These are phyloP conservation scores for Sistotremastrum suecicum DNA, from an alignment of 768 basidiomycete genomes.

Conservation along the genomic window DNA sequence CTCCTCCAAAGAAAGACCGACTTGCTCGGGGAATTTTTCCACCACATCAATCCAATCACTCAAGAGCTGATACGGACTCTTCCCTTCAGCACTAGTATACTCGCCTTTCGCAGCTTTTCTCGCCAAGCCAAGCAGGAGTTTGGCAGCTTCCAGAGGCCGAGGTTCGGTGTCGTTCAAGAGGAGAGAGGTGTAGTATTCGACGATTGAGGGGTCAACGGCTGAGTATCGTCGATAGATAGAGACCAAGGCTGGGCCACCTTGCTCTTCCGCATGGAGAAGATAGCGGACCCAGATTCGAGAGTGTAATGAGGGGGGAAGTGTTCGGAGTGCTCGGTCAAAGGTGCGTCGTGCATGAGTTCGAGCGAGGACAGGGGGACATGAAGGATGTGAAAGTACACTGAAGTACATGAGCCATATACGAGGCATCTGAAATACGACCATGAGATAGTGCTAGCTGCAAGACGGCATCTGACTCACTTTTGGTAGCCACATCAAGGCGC, in stretches of 20 bases:
- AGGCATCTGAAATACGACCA: slow-evolving; percentile 47
- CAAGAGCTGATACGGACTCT: slow-evolving; percentile 90
- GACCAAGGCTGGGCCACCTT: slow-evolving; percentile 66
- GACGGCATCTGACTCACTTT: slow-evolving; percentile 37
- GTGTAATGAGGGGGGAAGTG: slow-evolving; percentile 86
- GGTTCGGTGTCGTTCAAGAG: slow-evolving; percentile 35
- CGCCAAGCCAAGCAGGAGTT: slow-evolving; percentile 72
- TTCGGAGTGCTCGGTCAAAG: slow-evolving; percentile 87
- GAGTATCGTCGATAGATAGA: slow-evolving; percentile 84
- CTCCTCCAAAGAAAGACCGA: slow-evolving; percentile 76
- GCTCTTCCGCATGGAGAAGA: slow-evolving; percentile 79
- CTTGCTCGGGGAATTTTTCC: slow-evolving; percentile 81
- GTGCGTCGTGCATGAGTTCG: slow-evolving; percentile 87
- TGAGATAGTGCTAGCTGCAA: slow-evolving; percentile 3
- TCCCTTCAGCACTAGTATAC: slow-evolving; percentile 80
- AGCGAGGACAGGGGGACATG: slow-evolving; percentile 71
- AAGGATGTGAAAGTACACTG: slow-evolving; percentile 77
- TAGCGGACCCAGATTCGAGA: slow-evolving; percentile 87
- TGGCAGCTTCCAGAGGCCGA: slow-evolving; percentile 86
- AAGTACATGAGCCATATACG: slow-evolving; percentile 90
- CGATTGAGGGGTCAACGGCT: slow-evolving; percentile 62
- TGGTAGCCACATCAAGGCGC: slow-evolving; percentile 89
- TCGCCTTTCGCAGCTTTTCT: slow-evolving; percentile 72
- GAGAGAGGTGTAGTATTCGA: slow-evolving; percentile 62
- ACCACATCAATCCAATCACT: slow-evolving; percentile 87